phyloP scores from a whole-genome alignment of 1,284 basidiomycete genomes.

The Athelia sp. region DNA sequence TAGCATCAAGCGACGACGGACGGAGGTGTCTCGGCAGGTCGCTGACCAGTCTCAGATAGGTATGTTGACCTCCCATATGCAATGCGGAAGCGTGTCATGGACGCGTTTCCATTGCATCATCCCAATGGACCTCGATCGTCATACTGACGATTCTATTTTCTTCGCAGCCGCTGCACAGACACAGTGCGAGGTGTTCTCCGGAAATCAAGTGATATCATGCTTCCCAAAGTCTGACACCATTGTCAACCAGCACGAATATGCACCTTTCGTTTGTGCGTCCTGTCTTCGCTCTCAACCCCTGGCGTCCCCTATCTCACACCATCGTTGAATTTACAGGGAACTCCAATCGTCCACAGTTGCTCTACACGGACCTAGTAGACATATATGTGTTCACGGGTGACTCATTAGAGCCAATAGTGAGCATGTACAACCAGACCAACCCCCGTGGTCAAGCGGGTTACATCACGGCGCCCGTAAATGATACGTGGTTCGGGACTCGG shows the following conservation, averaged over 20 bases:
- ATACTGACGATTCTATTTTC: neutral
- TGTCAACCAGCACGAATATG: conserved; percentile 65
- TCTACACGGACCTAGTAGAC: conserved; percentile 47
- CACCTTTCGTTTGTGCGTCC: conserved; percentile 69
- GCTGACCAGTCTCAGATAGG: neutral
- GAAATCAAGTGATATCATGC: conserved; percentile 69
- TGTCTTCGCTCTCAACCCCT: conserved; percentile 1
- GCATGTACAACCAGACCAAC: conserved; percentile 36
- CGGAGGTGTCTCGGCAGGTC: neutral
- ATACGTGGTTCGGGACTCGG: conserved; percentile 64
- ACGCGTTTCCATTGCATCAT: neutral
- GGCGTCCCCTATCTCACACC: neutral
- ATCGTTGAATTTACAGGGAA: conserved; percentile 37
- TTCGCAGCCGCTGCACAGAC: neutral
- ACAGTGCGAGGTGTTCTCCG: conserved; percentile 20
- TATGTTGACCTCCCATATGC: neutral
- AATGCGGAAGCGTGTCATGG: neutral
- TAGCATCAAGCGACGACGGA: neutral
- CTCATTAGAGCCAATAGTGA: conserved; percentile 42
- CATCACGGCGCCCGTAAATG: conserved; percentile 54
- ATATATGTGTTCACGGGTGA: conserved; percentile 70
- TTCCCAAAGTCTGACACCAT: conserved; percentile 50
- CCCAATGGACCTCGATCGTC: neutral
- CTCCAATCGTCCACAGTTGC: conserved; percentile 38
- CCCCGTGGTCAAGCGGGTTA: conserved; percentile 51